Base-by-base conservation (phyloP, 768 basidiomycete genomes). In the Boletus tylopilopsis region DNA sequence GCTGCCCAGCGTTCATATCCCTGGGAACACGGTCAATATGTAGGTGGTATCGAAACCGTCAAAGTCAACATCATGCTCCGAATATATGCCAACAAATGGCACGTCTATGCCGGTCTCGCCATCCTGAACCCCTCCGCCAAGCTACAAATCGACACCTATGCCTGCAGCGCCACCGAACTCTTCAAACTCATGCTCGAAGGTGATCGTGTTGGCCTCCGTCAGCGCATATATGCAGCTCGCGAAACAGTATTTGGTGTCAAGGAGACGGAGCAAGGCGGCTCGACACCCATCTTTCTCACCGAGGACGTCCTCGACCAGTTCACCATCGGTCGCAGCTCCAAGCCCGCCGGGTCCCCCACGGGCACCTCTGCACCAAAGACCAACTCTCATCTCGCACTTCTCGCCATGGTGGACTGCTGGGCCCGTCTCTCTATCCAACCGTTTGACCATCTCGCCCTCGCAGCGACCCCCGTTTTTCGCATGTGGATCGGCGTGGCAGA, bases 401-500 rank as follows among this genome's bases (percentile, higher is more conserved):
- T 98, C 41, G 94, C 94, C 15, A 98, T 99, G 94, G 96, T 97
- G 18, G 96, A 99, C 69, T 94, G 90, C 60, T 99, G 96, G 96
- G 87, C 90, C 8, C 79, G 80, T 43, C 81, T 98, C 44, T 72
- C 75, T 0, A 94, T 96, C 62, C 81, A 89, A 46, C 96, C 96
- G 0, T 95, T 90, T 64, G 83, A 81, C 29, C 94, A 98, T 71
- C 82, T 98, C 54, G 79, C 86, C 8, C 82, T 98, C 38, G 95
- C 95, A 0, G 95, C 94, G 8, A 99, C 94, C 2, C 96, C 96
- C 0, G 80, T 98, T 30, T 99, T 99, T 72, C 81, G 94, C 45
- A 77, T 99, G 54, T 97, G 95, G 85, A 86, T 99, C 43, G 95
- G 95, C 25, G 93, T 97, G 12, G 91, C 95, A 11, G 96, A 98